phyloP scores from a whole-genome alignment of 306 rosid species.

The Prunus padus region DNA sequence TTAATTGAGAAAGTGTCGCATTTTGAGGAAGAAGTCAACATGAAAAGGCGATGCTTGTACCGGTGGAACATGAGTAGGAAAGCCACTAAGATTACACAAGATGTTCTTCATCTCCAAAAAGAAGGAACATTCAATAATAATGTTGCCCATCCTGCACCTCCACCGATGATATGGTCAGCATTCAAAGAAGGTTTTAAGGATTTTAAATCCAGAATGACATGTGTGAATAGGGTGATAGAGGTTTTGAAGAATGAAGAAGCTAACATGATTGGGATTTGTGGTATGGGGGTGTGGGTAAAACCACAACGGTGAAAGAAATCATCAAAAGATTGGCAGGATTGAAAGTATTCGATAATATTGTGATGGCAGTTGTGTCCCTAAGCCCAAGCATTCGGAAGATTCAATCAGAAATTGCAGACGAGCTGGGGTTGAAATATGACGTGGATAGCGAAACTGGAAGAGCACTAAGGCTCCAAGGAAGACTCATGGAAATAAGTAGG shows the following conservation, averaged over 20 bases:
- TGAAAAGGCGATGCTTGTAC: background rate
- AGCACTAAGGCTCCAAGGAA: background rate
- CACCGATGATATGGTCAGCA: background rate
- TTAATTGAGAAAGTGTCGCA: background rate
- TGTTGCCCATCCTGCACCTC: background rate
- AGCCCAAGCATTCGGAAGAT: background rate
- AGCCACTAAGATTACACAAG: background rate
- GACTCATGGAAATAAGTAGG: background rate
- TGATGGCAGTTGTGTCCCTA: background rate
- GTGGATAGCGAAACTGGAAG: background rate
- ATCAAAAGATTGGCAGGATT: background rate
- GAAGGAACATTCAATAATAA: background rate
- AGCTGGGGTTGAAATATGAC: background rate
- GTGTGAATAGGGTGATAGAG: background rate
- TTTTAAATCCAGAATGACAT: constrained; percentile 10
- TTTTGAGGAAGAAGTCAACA: background rate
- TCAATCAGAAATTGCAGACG: background rate
- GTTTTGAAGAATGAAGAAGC: background rate
- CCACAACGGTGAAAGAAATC: constrained; percentile 15
- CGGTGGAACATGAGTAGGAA: background rate
- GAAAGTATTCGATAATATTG: background rate
- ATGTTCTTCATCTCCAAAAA: background rate
- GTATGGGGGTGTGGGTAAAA: constrained; percentile 12
- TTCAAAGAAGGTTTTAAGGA: background rate
- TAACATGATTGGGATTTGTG: background rate